A percentile compares a stretch with the other conserved stretches of the same genome.
Conservation (phyloP, 768 basidiomycete genomes). For the Suillus luteus region DNA sequence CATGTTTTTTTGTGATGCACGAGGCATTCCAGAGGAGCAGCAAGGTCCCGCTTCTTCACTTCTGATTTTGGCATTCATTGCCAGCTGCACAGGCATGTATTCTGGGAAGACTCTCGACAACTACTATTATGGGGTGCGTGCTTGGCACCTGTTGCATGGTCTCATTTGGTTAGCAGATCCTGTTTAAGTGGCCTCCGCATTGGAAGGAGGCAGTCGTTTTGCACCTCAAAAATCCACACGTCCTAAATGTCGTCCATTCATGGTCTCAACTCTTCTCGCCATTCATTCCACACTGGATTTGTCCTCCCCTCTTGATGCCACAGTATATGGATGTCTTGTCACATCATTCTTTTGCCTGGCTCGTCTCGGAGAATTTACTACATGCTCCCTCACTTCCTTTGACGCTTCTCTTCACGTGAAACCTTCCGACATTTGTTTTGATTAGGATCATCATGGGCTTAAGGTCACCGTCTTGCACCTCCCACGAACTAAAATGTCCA, state of each 20-base stretch:
- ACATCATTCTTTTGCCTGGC: not conserved
- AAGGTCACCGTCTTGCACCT: not conserved
- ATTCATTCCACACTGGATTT: not conserved
- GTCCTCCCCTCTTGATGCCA: fast-evolving
- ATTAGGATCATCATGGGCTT: fast-evolving
- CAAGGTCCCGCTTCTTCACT: not conserved
- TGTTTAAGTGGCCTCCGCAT: not conserved
- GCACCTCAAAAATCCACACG: fast-evolving
- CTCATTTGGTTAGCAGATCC: not conserved
- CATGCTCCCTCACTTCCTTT: not conserved
- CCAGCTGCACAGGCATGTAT: not conserved
- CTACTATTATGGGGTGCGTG: not conserved
- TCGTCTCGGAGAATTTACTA: not conserved
- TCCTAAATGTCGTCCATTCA: not conserved
- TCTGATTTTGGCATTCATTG: not conserved
- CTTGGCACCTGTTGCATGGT: not conserved
- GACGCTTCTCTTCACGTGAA: not conserved
- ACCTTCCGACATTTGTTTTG: not conserved
- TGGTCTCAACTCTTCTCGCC: fast-evolving
- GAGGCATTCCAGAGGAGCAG: fast-evolving
- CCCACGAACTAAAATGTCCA: fast-evolving
- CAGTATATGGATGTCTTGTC: not conserved
- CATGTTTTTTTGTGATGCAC: not conserved
- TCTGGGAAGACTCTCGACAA: not conserved
- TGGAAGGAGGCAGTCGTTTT: fast-evolving